Conservation (phyloP, 2,329 filamentous ascomycete species). For the Lecanosticta acicola region DNA sequence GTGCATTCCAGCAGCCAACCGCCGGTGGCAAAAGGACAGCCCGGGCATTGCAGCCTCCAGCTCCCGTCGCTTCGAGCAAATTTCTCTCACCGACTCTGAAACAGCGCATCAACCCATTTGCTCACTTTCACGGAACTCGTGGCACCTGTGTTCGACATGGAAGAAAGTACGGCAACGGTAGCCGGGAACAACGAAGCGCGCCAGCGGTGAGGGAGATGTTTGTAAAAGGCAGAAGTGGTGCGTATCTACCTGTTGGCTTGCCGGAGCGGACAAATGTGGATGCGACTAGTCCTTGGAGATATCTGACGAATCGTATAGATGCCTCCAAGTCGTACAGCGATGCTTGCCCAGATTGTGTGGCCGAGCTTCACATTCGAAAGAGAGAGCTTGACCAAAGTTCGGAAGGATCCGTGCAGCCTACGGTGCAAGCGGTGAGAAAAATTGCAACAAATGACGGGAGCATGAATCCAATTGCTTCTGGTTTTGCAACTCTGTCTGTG, state of each 20-base stretch:
- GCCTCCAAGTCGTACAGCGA: conserved; percentile 12
- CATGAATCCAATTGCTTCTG: not conserved
- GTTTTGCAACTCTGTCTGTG: not conserved
- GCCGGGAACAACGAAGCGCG: not conserved
- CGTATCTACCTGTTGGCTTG: conserved; percentile 26
- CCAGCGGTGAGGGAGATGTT: conserved; percentile 23
- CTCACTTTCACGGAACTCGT: conserved; percentile 24
- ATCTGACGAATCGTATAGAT: conserved; percentile 12
- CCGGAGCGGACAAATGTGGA: conserved; percentile 25
- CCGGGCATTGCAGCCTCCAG: not conserved
- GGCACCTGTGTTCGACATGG: conserved; percentile 30
- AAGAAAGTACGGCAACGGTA: conserved; percentile 15
- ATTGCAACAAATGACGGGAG: not conserved
- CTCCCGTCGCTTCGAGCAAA: not conserved
- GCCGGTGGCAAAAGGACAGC: not conserved
- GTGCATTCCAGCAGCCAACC: not conserved
- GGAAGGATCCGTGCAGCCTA: not conserved
- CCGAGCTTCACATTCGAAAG: conserved; percentile 26
- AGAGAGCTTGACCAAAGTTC: conserved; percentile 12
- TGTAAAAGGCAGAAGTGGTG: conserved; percentile 26
- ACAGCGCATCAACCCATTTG: conserved; percentile 9
- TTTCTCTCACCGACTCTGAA: not conserved
- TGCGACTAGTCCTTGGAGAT: conserved; percentile 29
- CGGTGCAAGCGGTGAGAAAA: not conserved
- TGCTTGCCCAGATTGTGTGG: conserved; percentile 31